A percentile compares a stretch with the other conserved stretches of the same genome.
phyloP scores from a whole-genome alignment of 495 filamentous ascomycete genomes.

The Aspergillus saccharolyticus region DNA sequence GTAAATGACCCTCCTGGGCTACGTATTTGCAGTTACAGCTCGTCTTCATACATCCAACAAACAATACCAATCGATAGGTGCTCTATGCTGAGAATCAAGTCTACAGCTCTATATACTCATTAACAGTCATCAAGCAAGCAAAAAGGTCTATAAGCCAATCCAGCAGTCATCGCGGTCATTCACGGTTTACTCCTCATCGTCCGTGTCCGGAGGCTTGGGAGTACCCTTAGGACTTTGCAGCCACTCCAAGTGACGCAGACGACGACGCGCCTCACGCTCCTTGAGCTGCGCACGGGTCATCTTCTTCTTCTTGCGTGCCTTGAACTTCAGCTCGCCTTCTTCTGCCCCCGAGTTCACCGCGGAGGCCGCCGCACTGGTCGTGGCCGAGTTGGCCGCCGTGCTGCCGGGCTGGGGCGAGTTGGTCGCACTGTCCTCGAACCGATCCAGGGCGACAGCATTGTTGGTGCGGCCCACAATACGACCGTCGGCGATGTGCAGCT shows the following conservation, averaged over 20 bases:
- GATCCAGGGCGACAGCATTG: conserved; percentile 63
- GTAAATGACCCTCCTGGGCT: neutral
- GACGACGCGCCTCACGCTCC: conserved; percentile 79
- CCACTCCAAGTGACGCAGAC: conserved; percentile 94
- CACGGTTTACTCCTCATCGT: conserved; percentile 54
- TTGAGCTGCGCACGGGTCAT: conserved; percentile 93
- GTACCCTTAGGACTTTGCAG: conserved; percentile 64
- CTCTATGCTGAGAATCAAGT: neutral
- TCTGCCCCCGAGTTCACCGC: conserved; percentile 84
- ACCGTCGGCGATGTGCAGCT: conserved; percentile 89
- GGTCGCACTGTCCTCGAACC: conserved; percentile 79
- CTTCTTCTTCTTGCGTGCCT: conserved; percentile 97
- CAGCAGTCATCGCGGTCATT: neutral
- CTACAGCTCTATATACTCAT: neutral
- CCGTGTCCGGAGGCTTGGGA: conserved; percentile 70
- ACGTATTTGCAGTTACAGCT: neutral
- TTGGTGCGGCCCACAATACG: conserved; percentile 78
- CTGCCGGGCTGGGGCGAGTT: conserved; percentile 52
- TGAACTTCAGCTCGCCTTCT: conserved; percentile 85
- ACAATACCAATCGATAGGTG: neutral
- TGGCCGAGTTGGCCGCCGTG: conserved; percentile 47
- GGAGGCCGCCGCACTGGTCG: conserved; percentile 58
- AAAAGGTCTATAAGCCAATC: neutral
- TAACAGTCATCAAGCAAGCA: neutral
- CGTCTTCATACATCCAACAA: neutral